These are phyloP conservation scores for Dothiorella sarmentorum DNA, from an alignment of 2,329 filamentous ascomycete species.

Conservation along the genomic window DNA sequence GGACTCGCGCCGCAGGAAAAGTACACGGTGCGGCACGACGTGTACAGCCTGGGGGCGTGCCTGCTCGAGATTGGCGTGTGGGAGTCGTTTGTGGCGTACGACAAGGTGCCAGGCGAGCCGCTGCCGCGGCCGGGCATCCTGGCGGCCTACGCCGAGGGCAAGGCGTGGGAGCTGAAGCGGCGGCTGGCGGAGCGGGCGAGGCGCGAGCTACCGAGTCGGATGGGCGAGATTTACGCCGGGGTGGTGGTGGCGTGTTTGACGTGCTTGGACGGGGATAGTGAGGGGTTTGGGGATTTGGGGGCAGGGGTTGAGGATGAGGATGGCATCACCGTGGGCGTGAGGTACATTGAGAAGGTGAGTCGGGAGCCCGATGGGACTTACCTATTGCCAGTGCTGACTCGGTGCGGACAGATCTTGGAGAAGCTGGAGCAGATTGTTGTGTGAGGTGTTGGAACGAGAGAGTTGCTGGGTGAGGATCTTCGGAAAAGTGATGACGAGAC, in stretches of 20 bases:
- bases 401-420: too few relatives aligned
- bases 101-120: background rate
- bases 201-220: background rate
- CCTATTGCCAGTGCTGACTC: too few relatives aligned
- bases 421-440: too few relatives aligned
- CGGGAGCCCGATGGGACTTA: too few relatives aligned
- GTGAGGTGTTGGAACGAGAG: too few relatives aligned
- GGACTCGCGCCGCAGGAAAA: conserved; percentile 37
- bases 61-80: conserved; percentile 54
- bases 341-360: background rate
- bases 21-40: conserved; percentile 54
- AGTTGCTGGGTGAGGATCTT: too few relatives aligned
- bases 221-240: background rate
- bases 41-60: conserved; percentile 55
- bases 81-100: conserved; percentile 35
- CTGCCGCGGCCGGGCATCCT: too few relatives aligned
- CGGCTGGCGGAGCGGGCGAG: background rate
- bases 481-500: too few relatives aligned
- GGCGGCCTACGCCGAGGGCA: too few relatives aligned
- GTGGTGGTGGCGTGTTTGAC: background rate
- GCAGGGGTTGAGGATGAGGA: background rate
- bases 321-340: background rate
- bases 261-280: background rate
- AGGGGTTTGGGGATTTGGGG: background rate
- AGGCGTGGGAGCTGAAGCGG: background rate